A percentile compares a stretch with the other conserved stretches of the same genome.
phyloP scores from a whole-genome alignment of 2,329 filamentous ascomycete species.

The Cladosporium sp. region DNA sequence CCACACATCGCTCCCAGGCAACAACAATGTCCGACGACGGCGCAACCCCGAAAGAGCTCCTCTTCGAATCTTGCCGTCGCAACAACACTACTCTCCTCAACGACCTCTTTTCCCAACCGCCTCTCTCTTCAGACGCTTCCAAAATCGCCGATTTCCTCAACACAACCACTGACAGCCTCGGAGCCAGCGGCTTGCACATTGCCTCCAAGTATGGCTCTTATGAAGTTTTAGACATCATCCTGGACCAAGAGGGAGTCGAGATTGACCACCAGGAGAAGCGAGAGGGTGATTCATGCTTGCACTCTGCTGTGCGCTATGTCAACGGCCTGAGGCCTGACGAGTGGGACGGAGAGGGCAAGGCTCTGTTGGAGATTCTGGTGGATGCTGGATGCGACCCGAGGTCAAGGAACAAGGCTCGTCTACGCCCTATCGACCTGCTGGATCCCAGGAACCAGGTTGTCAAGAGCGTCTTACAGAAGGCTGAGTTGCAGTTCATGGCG shows the following conservation, averaged over 20 bases:
- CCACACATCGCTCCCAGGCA: background rate
- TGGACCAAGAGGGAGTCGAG: slow-evolving; percentile 81
- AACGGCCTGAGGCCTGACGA: slow-evolving; percentile 66
- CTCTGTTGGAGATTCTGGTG: slow-evolving; percentile 75
- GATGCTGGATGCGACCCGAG: slow-evolving; percentile 71
- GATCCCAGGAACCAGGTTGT: slow-evolving; percentile 69
- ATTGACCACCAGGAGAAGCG: slow-evolving; percentile 73
- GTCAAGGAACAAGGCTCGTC: slow-evolving; percentile 69
- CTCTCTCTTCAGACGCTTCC: slow-evolving; percentile 51
- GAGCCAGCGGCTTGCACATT: slow-evolving; percentile 86
- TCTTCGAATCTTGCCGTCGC: slow-evolving; percentile 89
- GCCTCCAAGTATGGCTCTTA: slow-evolving; percentile 84
- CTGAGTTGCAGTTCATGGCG: slow-evolving; percentile 62
- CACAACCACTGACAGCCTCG: slow-evolving; percentile 78
- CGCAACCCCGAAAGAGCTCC: slow-evolving; percentile 78
- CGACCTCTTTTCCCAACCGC: slow-evolving; percentile 63
- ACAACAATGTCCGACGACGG: slow-evolving; percentile 58
- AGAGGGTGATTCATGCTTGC: slow-evolving; percentile 76
- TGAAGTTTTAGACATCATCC: slow-evolving; percentile 77
- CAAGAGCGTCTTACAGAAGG: slow-evolving; percentile 64
- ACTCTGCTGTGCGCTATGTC: slow-evolving; percentile 75
- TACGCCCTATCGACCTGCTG: slow-evolving; percentile 70
- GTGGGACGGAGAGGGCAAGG: slow-evolving; percentile 60
- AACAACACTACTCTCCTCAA: slow-evolving; percentile 86
- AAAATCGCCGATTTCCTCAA: slow-evolving; percentile 80